Evolutionary conservation across 2,329 filamentous ascomycete species (phyloP), one percentile per base, ranked within the genome.

Genomic region (Beauveria asiatica): DNA sequence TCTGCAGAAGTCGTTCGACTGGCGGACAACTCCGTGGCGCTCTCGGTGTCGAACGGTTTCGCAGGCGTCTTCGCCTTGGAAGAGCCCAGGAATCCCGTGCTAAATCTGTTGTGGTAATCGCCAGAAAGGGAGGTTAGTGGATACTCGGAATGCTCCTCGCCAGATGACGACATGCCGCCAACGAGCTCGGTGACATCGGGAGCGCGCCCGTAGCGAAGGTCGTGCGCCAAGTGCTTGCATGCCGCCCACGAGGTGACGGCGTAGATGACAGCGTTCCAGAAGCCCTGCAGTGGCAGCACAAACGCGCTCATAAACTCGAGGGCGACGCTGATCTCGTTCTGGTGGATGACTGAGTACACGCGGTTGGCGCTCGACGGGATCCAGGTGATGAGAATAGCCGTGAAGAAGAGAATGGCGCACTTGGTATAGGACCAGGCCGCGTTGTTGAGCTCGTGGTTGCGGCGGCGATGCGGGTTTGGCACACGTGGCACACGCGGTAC

Each of bases 211-310:
- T 65, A 61, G 51, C 65, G 62, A n/a, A 78, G 60, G 51, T 79
- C 76, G 10, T 67, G 66, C 57, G 70, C 11, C 19, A 84, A 70
- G 37, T 73, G 72, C 68, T 80, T 80, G 68, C 84, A 86, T 0
- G 86, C 86, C 54, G 81, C 73, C 78, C 84, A 83, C 6, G 87
- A 90, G 1, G 88, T 90, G 11, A 83, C 79, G 17, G 84, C 74
- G 72, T 94, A 95, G 65, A 95, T 90, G 61, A 89, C 72, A 19
- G 86, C 83, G 70, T 95, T 95, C 89, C 90, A 94, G 67, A 92
- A 89, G 0, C 90, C 90, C 69, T 95, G 90, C 0, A 92, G 79
- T 0, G 90, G 90, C 9, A 95, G 79, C 1, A 94, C 89, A 45
- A 90, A 80, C 0, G 88, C 85, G 23, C 87, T 86, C 64, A 86